These are phyloP conservation scores for Fragaria ananassa DNA, from an alignment of 306 rosid genomes.

Conservation along the genomic window DNA sequence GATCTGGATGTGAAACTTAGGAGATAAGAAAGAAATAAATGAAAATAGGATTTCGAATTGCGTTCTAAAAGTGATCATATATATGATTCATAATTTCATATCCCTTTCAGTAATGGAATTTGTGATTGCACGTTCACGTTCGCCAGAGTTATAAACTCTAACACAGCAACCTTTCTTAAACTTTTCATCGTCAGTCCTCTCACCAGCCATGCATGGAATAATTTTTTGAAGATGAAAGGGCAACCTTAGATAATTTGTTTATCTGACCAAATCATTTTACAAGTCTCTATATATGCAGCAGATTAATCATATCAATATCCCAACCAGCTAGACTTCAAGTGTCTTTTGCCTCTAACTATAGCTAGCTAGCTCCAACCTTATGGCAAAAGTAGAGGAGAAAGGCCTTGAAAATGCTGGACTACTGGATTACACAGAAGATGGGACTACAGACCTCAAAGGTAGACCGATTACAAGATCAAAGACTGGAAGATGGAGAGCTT, in stretches of 20 bases:
- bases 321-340: neutral
- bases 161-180: no score
- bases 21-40: no score
- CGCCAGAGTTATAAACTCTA: no score
- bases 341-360: neutral
- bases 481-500: slow-evolving; percentile 40
- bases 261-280: neutral
- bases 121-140: no score
- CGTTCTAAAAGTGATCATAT: no score
- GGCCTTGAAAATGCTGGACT: slow-evolving; percentile 8
- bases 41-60: no score
- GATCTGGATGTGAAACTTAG: no score
- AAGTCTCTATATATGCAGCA: neutral
- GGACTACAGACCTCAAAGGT: slow-evolving; percentile 38
- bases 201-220: neutral
- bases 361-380: neutral
- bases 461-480: slow-evolving; percentile 33
- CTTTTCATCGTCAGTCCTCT: no score
- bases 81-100: no score
- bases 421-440: slow-evolving; percentile 36
- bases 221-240: neutral
- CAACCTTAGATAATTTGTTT: neutral
- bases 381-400: slow-evolving; percentile 15
- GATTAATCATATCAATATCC: neutral
- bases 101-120: no score